Evolutionary conservation across 2,329 filamentous ascomycete genomes (phyloP).

Genomic region (Pezicula rhizophila): DNA sequence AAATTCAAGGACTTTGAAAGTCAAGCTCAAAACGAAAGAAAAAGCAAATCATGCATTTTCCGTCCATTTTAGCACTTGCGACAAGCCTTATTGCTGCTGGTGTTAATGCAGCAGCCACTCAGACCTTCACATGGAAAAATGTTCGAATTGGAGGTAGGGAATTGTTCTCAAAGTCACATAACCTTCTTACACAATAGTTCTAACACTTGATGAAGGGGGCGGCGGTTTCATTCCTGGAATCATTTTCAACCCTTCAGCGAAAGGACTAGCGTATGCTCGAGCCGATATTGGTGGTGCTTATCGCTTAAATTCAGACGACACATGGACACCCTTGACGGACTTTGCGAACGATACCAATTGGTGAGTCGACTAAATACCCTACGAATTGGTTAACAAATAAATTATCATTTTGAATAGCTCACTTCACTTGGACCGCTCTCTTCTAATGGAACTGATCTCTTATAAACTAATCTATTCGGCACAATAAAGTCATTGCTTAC

Average conservation of each 20-base stretch:
- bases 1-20: too few relatives aligned
- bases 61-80: constrained; percentile 1
- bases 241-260: constrained; percentile 46
- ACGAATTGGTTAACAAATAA: too few relatives aligned
- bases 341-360: constrained; percentile 11
- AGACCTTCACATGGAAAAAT: constrained; percentile 34
- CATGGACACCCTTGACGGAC: constrained; percentile 49
- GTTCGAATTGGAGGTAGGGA: constrained; percentile 40
- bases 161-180: background rate
- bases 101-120: constrained; percentile 12
- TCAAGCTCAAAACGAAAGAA: too few relatives aligned
- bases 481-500: too few relatives aligned
- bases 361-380: background rate
- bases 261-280: constrained; percentile 48
- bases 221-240: constrained; percentile 52
- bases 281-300: constrained; percentile 54
- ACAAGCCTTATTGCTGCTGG: constrained; percentile 6
- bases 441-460: too few relatives aligned
- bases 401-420: too few relatives aligned
- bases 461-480: too few relatives aligned
- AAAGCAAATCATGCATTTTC: too few relatives aligned
- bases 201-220: constrained; percentile 29
- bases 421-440: too few relatives aligned
- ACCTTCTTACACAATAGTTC: background rate
- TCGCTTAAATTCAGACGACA: constrained; percentile 47